Evolutionary conservation across 495 filamentous ascomycete species (phyloP), one percentile per base, ranked within the genome.

Genomic region (Penicillium silybi): DNA sequence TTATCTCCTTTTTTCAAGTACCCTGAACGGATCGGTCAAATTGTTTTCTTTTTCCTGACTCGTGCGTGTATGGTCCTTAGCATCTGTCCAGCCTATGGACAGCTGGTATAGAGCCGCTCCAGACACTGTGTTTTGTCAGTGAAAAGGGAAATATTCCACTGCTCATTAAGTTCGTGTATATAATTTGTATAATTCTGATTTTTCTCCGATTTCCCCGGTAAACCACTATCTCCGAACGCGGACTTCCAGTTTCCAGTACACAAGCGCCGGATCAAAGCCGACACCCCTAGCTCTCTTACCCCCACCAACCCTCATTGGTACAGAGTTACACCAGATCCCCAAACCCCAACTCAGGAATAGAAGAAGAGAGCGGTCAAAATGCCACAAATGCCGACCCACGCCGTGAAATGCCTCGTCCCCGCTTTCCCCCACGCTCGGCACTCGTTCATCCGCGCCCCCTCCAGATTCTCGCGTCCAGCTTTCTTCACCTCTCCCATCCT

Each of bases 391-490:
- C 26, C 49, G 23, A 15, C 46, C 52, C 42, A 34, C 35, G 42
- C 17, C 22, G 23, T 61, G 11, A 35, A 20, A 42, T 27, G 17
- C 27, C 37, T 19, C 38, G 42, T 32, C 56, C 55, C 62, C 55
- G 56, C 61, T 59, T 57, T 37, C 55, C 54, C 61, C 58, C 58
- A 62, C 62, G 49, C 39, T 53, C 58, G 58, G 52, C 61, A 41
- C 26, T 9, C 42, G 22, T 44, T 53, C 45, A 46, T 50, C 49
- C 59, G 38, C 41, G 26, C 44, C 17, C 44, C 45, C 40, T 43
- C 45, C 22, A 46, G 25, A 32, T 18, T 46, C 42, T 18, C 44
- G 39, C 48, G 13, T 48, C 26, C 43, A 45, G 29, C 37, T 26
- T 46, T 22, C 34, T 46, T 22, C 34, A 42, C 13, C 46, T 52